A percentile compares a stretch with the other conserved stretches of the same genome.
These are phyloP conservation scores for Scutellaria galericulata DNA, from an alignment of 257 asterid genomes.

Conservation along the genomic window DNA sequence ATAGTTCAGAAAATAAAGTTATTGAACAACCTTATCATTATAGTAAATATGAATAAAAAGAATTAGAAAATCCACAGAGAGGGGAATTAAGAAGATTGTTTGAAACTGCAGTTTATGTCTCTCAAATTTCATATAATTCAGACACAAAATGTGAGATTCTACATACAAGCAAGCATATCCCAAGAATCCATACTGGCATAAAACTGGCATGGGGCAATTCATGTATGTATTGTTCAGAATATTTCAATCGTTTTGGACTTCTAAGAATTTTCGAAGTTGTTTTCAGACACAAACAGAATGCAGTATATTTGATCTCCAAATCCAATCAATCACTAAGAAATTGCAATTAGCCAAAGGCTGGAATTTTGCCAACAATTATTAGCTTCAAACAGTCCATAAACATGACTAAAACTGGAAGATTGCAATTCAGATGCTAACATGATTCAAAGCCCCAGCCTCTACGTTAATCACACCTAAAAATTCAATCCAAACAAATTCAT, in stretches of 20 bases:
- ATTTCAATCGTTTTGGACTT: neutral
- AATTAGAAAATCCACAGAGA: neutral
- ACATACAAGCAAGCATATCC: neutral
- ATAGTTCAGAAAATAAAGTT: slow-evolving; percentile 13
- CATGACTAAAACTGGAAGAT: neutral
- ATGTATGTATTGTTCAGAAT: neutral
- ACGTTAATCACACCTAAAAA: neutral
- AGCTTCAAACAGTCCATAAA: neutral
- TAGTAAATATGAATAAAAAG: neutral
- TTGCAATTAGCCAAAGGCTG: neutral
- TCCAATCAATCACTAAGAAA: neutral
- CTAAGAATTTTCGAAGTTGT: neutral
- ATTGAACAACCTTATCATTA: slow-evolving; percentile 11
- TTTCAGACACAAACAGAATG: neutral
- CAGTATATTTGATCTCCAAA: neutral
- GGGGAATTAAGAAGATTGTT: slow-evolving; percentile 11
- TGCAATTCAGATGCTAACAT: slow-evolving; percentile 4
- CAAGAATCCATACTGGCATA: neutral
- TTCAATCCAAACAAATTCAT: slow-evolving; percentile 15
- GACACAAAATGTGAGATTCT: neutral
- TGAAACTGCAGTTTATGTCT: neutral
- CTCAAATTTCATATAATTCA: neutral
- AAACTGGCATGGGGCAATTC: neutral
- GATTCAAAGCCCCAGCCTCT: neutral
- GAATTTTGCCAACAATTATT: neutral